phyloP scores from a whole-genome alignment of 257 asterid species.

The Phtheirospermum japonicum region DNA sequence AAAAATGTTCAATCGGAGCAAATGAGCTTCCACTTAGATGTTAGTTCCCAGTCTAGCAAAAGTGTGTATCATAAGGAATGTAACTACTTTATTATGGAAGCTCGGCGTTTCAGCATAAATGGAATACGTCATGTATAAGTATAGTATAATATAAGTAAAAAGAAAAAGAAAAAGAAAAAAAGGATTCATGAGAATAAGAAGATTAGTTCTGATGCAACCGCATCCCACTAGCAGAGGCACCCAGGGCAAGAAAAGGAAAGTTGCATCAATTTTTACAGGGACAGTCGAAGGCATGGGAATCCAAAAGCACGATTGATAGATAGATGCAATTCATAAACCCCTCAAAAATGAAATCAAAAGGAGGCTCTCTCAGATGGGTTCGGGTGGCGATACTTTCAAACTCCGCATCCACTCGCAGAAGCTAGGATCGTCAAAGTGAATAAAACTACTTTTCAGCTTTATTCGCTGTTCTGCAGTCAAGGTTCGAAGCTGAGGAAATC shows the following conservation, averaged over 20 bases:
- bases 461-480: constrained; percentile 73
- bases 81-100: too few relatives aligned
- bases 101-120: too few relatives aligned
- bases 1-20: too few relatives aligned
- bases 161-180: too few relatives aligned
- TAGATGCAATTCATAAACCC: background rate
- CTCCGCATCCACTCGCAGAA: constrained; percentile 96
- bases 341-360: background rate
- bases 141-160: too few relatives aligned
- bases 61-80: too few relatives aligned
- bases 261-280: constrained; percentile 1
- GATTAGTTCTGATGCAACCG: too few relatives aligned
- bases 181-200: too few relatives aligned
- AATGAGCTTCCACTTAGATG: too few relatives aligned
- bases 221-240: background rate
- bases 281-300: background rate
- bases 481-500: constrained; percentile 90
- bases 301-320: background rate
- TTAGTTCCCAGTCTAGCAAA: too few relatives aligned
- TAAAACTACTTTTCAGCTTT: constrained; percentile 81
- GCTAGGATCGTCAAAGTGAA: constrained; percentile 93
- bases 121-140: too few relatives aligned
- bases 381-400: constrained; percentile 80
- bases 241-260: constrained; percentile 9
- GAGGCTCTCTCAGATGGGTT: constrained; percentile 46